A percentile compares a stretch with the other conserved stretches of the same genome.
These are phyloP conservation scores for Stenocarpella maydis DNA, from an alignment of 2,329 filamentous ascomycete species.

Conservation along the genomic window DNA sequence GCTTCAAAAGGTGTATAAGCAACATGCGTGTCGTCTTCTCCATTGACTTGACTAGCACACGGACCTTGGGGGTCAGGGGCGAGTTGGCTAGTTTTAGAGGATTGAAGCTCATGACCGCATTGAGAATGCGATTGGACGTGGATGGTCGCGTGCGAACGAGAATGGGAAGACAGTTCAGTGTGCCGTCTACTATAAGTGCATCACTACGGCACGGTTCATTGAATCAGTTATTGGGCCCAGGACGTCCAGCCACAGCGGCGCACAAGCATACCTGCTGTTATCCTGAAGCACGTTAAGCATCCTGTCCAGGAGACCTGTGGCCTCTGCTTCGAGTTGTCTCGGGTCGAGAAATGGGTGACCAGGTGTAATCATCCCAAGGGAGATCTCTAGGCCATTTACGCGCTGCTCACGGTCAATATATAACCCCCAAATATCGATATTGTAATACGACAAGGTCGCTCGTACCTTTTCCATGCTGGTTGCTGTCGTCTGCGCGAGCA, in stretches of 20 bases:
- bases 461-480: conserved; percentile 68
- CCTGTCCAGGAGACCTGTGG: conserved; percentile 87
- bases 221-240: conserved; percentile 38
- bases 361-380: conserved; percentile 82
- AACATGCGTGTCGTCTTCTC: conserved; percentile 90
- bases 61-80: conserved; percentile 79
- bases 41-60: conserved; percentile 90
- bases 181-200: conserved; percentile 87
- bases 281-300: conserved; percentile 88
- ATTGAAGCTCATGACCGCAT: conserved; percentile 88
- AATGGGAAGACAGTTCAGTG: conserved; percentile 85
- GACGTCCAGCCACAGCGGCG: conserved; percentile 11
- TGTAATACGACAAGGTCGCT: conserved; percentile 49
- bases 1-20: conserved; percentile 82
- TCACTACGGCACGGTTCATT: conserved; percentile 64
- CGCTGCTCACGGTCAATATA: conserved; percentile 55
- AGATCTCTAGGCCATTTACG: conserved; percentile 78
- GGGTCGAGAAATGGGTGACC: conserved; percentile 83
- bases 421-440: neutral
- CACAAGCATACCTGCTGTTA: conserved; percentile 73
- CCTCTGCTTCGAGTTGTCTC: conserved; percentile 88
- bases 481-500: conserved; percentile 90
- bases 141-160: conserved; percentile 83
- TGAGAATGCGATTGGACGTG: conserved; percentile 85
- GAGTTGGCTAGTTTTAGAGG: conserved; percentile 82